Percentiles rank a stretch among this genome's conserved stretches.
Conservation (phyloP, 2,329 filamentous ascomycete genomes). For the Ophiostoma himal-ulmi region DNA sequence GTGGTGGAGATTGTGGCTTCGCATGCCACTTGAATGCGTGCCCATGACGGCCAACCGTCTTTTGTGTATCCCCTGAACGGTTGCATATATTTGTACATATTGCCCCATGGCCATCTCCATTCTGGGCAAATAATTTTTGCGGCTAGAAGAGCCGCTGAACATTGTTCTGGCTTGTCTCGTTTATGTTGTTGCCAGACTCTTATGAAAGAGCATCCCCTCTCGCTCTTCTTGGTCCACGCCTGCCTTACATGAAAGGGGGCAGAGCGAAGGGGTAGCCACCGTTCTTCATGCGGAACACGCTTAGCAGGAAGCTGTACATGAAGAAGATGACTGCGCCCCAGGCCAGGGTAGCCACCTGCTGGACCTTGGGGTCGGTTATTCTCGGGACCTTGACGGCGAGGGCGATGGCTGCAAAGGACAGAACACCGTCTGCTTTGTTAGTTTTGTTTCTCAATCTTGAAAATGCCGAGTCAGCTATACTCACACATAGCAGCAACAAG, state of each 20-base stretch:
- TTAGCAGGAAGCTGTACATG: constrained; percentile 91
- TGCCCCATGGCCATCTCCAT: neutral
- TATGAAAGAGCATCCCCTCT: neutral
- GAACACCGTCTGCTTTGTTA: constrained; percentile 48
- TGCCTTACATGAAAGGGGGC: constrained; percentile 68
- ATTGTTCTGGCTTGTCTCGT: neutral
- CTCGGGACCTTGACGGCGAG: constrained; percentile 89
- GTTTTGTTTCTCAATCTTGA: neutral
- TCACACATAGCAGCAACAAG: constrained; percentile 90
- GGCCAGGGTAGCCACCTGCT: constrained; percentile 73
- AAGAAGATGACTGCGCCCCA: constrained; percentile 73
- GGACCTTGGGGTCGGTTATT: constrained; percentile 67
- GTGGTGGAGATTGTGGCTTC: neutral
- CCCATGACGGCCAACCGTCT: neutral
- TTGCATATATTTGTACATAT: constrained; percentile 7
- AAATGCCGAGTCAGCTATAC: constrained; percentile 9
- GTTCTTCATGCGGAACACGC: constrained; percentile 92
- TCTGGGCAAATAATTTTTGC: neutral
- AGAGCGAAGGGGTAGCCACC: constrained; percentile 89
- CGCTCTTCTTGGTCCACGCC: constrained; percentile 20
- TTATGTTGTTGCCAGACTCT: neutral
- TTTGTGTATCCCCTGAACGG: neutral
- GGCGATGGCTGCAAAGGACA: constrained; percentile 87
- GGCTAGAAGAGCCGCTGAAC: neutral
- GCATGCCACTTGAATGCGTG: neutral